Percentiles rank a stretch among this genome's conserved stretches.
phyloP scores from a whole-genome alignment of 306 rosid species.

The Inga laurina region DNA sequence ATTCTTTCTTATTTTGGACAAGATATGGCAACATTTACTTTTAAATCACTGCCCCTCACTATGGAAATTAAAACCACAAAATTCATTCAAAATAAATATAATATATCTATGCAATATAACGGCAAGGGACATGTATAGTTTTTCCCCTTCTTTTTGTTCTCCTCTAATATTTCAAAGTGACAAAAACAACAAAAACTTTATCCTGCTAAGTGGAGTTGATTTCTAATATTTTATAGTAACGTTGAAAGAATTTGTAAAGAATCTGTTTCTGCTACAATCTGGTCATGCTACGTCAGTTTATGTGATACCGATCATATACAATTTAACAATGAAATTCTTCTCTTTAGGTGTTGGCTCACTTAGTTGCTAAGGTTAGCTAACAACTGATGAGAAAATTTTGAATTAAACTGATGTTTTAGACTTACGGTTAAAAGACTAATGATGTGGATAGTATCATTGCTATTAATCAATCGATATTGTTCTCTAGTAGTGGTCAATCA shows the following conservation, averaged over 20 bases:
- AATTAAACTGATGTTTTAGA: background rate
- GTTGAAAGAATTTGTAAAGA: background rate
- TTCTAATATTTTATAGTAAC: too few relatives aligned
- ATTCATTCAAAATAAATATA: too few relatives aligned
- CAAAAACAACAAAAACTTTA: background rate
- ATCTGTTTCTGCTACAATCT: too few relatives aligned
- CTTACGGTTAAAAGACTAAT: background rate
- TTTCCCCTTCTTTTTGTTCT: background rate
- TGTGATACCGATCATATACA: background rate
- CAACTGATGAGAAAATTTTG: background rate
- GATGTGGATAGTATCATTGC: too few relatives aligned
- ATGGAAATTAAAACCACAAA: background rate
- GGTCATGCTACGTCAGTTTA: background rate
- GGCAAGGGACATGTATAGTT: background rate
- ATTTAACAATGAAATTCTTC: background rate
- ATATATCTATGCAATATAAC: background rate
- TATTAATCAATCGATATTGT: background rate
- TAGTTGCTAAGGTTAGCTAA: background rate
- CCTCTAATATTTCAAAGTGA: too few relatives aligned
- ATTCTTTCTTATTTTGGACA: background rate
- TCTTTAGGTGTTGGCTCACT: background rate
- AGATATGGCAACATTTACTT: background rate
- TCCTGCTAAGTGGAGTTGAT: background rate
- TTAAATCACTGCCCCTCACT: background rate
- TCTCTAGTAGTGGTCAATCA: background rate